Percentiles rank a stretch among this genome's conserved stretches.
Conservation (phyloP, 495 filamentous ascomycete genomes). For the Talaromyces thailandensis region DNA sequence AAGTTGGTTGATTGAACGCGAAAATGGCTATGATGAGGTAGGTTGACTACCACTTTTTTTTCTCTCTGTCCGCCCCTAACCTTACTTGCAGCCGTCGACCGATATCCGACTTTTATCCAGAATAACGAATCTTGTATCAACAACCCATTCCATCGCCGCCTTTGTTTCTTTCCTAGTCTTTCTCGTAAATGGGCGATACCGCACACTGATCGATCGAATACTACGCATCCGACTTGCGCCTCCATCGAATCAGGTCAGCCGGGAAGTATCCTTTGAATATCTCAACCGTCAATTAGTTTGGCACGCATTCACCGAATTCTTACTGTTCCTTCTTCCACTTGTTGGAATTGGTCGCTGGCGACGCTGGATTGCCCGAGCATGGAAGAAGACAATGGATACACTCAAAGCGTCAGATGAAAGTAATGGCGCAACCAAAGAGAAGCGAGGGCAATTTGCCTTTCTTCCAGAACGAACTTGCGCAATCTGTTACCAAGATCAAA, state of each 20-base stretch:
- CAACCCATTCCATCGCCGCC: conserved; percentile 66
- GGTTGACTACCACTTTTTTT: neutral
- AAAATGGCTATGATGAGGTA: conserved; percentile 60
- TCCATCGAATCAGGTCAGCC: conserved; percentile 67
- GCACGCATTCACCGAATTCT: conserved; percentile 98
- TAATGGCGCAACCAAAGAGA: conserved; percentile 30
- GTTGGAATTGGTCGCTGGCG: conserved; percentile 91
- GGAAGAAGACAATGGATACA: conserved; percentile 64
- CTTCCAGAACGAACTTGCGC: conserved; percentile 91
- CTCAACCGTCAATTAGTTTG: conserved; percentile 95
- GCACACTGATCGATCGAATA: conserved; percentile 81
- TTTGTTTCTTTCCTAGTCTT: conserved; percentile 85
- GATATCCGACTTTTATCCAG: conserved; percentile 52
- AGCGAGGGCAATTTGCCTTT: conserved; percentile 67
- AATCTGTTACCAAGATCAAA: conserved; percentile 95
- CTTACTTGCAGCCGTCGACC: conserved; percentile 24
- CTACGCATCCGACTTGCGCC: conserved; percentile 80
- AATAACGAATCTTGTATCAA: conserved; percentile 59
- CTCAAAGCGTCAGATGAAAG: conserved; percentile 41
- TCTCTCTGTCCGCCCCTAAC: neutral
- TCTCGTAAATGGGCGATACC: conserved; percentile 79
- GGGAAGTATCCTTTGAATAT: conserved; percentile 95
- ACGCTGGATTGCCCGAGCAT: conserved; percentile 75
- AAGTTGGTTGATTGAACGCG: conserved; percentile 66
- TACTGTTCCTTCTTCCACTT: conserved; percentile 88